Evolutionary conservation across 139 green algal species (phyloP).

Genomic region (Limnomonas spitsbergensis): DNA sequence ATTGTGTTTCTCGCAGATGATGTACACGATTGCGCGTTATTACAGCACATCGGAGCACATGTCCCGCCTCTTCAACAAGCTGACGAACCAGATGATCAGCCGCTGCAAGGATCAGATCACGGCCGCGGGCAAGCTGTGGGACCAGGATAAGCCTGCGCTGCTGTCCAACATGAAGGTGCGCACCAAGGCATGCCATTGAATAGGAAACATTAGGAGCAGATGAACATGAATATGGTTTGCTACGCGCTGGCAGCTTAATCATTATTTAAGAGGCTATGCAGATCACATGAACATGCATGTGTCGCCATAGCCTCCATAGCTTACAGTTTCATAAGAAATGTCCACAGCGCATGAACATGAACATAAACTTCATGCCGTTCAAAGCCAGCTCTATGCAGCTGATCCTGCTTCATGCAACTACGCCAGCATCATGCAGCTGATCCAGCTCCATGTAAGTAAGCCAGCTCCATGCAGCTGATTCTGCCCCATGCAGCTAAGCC

Average conservation of each 20-base stretch:
- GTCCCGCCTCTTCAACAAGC: constrained; percentile 77
- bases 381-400: no score
- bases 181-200: no score
- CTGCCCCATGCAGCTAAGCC: no score
- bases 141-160: constrained; percentile 45
- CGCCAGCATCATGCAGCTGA: no score
- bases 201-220: neutral
- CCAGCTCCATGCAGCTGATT: no score
- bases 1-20: no score
- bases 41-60: constrained; percentile 81
- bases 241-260: neutral
- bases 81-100: constrained; percentile 49
- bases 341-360: no score
- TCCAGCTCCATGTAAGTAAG: no score
- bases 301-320: neutral
- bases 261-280: neutral
- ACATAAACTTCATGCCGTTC: no score
- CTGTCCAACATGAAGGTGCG: constrained; percentile 66
- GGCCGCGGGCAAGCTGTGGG: constrained; percentile 32
- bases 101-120: constrained; percentile 68
- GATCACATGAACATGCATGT: neutral
- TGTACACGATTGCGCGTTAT: constrained; percentile 88
- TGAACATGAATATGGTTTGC: no score
- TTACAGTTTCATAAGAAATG: no score
- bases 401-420: no score